These are phyloP conservation scores for Sporothrix globosa DNA, from an alignment of 2,329 filamentous ascomycete species.

Conservation along the genomic window DNA sequence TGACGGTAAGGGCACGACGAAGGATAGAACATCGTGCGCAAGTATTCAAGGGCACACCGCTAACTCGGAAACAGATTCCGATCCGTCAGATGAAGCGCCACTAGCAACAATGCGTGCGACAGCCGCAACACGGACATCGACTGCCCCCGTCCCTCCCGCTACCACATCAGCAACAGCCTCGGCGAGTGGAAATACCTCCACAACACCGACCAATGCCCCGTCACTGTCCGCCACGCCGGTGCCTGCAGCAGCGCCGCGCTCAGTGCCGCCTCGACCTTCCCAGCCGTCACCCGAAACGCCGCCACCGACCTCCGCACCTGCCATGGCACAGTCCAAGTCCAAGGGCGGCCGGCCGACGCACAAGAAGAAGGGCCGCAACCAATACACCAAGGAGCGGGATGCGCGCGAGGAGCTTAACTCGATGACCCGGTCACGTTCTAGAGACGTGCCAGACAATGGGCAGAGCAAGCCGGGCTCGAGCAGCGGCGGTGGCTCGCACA, in stretches of 20 bases:
- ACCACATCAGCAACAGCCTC: slow-evolving; percentile 34
- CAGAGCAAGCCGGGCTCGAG: slow-evolving; percentile 42
- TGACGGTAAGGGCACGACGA: slow-evolving; percentile 63
- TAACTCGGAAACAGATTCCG: slow-evolving; percentile 63
- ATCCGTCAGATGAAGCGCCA: slow-evolving; percentile 69
- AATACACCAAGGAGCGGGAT: slow-evolving; percentile 79
- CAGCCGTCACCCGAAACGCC: slow-evolving; percentile 55
- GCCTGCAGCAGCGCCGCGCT: slow-evolving; percentile 41
- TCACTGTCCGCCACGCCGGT: slow-evolving; percentile 34
- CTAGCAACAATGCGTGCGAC: slow-evolving; percentile 49
- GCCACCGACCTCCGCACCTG: slow-evolving; percentile 46
- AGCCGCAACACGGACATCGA: slow-evolving; percentile 39
- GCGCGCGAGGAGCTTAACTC: slow-evolving; percentile 57
- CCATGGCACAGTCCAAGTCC: slow-evolving; percentile 61
- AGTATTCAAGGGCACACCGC: slow-evolving; percentile 42
- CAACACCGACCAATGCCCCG: slow-evolving; percentile 26
- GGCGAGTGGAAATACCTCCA: slow-evolving; percentile 35
- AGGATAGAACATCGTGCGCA: slow-evolving; percentile 31
- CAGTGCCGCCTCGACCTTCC: slow-evolving; percentile 52
- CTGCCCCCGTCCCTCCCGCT: slow-evolving; percentile 29
- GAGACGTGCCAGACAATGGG: slow-evolving; percentile 55
- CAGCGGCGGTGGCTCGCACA: slow-evolving; percentile 33
- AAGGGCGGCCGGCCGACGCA: slow-evolving; percentile 61
- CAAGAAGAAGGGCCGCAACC: slow-evolving; percentile 74
- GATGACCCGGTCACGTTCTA: slow-evolving; percentile 57